Conservation (phyloP, 805 yeast genomes). For the Suhomyces emberorum region DNA sequence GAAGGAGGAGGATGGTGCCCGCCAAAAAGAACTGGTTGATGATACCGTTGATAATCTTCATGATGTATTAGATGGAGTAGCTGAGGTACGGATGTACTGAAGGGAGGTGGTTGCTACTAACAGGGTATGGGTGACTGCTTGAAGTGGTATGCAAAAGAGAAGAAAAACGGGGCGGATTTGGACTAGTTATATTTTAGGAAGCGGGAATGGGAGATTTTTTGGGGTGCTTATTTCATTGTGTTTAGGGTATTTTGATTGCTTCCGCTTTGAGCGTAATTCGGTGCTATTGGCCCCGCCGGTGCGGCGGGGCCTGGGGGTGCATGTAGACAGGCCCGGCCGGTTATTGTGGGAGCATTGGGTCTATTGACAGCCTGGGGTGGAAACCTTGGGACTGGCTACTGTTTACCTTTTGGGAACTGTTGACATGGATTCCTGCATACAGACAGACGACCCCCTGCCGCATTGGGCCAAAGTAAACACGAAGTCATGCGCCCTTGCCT, state of each 20-base stretch:
- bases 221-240: conserved; percentile 2
- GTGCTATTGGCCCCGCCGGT: no score
- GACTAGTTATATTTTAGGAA: neutral
- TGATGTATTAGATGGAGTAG: conserved; percentile 8
- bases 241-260: conserved; percentile 4
- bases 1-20: conserved; percentile 46
- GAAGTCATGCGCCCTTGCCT: conserved; percentile 3
- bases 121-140: no score
- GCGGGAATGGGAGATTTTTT: neutral
- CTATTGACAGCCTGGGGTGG: no score
- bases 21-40: conserved; percentile 39
- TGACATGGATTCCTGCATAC: neutral
- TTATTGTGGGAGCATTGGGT: no score
- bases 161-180: neutral
- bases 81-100: no score
- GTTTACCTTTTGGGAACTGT: no score
- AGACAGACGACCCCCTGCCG: neutral
- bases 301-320: no score
- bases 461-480: conserved; percentile 1
- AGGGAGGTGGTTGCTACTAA: no score
- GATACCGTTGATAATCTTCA: conserved; percentile 33
- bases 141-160: neutral
- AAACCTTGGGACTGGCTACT: no score
- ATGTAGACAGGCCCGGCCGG: no score
- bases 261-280: conserved; percentile 3